Percentiles rank a stretch among this genome's conserved stretches.
These are phyloP conservation scores for Suhomyces coccinellae DNA, from an alignment of 1,139 yeast genomes.

Conservation along the genomic window DNA sequence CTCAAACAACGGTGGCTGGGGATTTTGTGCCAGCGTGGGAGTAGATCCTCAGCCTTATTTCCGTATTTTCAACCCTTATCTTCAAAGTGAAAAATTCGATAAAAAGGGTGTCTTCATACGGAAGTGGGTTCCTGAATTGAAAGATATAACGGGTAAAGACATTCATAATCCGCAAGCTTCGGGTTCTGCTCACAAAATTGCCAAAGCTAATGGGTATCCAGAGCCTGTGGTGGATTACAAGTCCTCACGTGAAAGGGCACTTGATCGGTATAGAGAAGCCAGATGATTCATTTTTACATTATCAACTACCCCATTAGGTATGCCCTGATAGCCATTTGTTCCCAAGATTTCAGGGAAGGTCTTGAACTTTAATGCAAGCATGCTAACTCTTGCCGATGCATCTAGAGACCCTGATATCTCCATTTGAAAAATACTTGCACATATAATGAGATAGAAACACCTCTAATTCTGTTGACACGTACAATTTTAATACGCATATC, in stretches of 20 bases:
- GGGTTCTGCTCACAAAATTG: slow-evolving; percentile 14
- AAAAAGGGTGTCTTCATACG: slow-evolving; percentile 46
- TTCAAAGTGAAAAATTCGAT: slow-evolving; percentile 52
- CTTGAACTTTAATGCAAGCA: no score
- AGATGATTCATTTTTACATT: slow-evolving; percentile 13
- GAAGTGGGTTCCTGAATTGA: slow-evolving; percentile 53
- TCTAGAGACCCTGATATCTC: no score
- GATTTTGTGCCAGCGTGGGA: slow-evolving; percentile 52
- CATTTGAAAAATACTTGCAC: no score
- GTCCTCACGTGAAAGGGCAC: slow-evolving; percentile 36
- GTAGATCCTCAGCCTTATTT: slow-evolving; percentile 59
- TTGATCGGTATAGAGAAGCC: slow-evolving; percentile 38
- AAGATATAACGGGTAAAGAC: slow-evolving; percentile 26
- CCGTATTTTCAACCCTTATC: slow-evolving; percentile 53
- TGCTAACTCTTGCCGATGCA: no score
- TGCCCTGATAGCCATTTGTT: no score
- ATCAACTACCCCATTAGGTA: no score
- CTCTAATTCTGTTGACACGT: not conserved
- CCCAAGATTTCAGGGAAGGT: no score
- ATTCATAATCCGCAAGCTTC: slow-evolving; percentile 41
- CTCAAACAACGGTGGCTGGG: slow-evolving; percentile 61
- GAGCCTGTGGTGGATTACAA: slow-evolving; percentile 43
- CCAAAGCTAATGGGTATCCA: slow-evolving; percentile 38
- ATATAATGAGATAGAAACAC: not conserved
- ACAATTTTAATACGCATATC: no score